Evolutionary conservation across 139 green algal genomes (phyloP), one percentile per base, ranked within the genome.

Genomic region (Coccomyxa sp.): DNA sequence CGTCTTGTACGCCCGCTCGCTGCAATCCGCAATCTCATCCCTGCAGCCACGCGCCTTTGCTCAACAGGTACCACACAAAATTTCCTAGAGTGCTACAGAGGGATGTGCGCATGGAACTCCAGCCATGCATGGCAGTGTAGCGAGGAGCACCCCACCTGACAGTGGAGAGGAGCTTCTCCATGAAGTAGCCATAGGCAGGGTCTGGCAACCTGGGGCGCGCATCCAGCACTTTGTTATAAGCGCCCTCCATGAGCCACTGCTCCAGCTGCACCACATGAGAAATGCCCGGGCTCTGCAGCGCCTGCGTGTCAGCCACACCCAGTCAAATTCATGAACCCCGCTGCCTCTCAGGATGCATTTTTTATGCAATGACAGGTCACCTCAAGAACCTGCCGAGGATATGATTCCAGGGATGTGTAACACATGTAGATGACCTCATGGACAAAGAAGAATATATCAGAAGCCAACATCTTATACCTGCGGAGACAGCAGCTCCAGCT

Each of bases 191-290:
- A 76, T 90, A 95, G 13, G 79, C 66, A 77, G 67, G 75, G 57
- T 86, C 79, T 28, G 87, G 84, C 25, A 82, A 38, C 31, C 38
- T 58, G 66, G 27, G 75, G 28, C 88, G 82, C 1, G 81, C 63
- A 23, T 59, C 83, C 77, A 95, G 80, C 32, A 98, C 94, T 89
- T 98, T 98, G 86, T 96, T 95, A 89, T 98, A 99, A 0, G 97
- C 91, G 15, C 97, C 97, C 89, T 99, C 95, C 96, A 99, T 98
- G 25, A 99, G 91, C 84, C 90, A 95, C 87, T 97, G 91, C 91
- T 99, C 97, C 80, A 99, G 86, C 85, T 97, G 89, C 23, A 96
- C 87, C 0, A 91, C 91, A 60, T 95, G 85, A 45, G 85, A 45
- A 58, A 98, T 87, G 75, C 89, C 87, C 76, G 87, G 83, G 38